Conservation (phyloP, 768 basidiomycete species). For the Erythrobasidium yunnanense region DNA sequence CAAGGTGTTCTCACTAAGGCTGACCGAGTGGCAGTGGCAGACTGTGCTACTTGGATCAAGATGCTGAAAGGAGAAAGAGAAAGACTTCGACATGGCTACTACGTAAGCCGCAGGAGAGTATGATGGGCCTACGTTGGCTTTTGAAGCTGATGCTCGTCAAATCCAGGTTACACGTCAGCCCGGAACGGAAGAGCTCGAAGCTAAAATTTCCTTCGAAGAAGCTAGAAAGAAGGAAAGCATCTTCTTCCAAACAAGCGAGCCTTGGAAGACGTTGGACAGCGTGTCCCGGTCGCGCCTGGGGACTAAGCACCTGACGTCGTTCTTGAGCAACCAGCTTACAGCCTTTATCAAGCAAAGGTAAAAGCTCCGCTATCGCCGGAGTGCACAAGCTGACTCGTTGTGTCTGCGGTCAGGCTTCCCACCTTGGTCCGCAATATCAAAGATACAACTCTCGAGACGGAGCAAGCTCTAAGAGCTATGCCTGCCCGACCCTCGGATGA, state of each 20-base stretch:
- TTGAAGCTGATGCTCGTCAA: no score
- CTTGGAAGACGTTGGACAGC: conserved; percentile 47
- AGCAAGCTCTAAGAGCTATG: background rate
- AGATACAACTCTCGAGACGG: background rate
- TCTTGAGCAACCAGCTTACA: conserved; percentile 51
- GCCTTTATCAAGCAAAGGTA: conserved; percentile 51
- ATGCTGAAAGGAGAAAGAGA: conserved; percentile 25
- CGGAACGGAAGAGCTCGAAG: conserved; percentile 48
- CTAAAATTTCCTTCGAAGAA: conserved; percentile 41
- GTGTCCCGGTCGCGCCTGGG: conserved; percentile 47
- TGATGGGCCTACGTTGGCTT: no score
- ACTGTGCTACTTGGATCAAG: conserved; percentile 38
- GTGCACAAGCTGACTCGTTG: background rate
- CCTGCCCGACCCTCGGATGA: conserved; percentile 30
- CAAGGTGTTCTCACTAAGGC: conserved; percentile 67
- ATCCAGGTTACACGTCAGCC: conserved; percentile 52
- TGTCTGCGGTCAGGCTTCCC: conserved; percentile 33
- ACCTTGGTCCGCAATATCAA: background rate
- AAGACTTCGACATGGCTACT: conserved; percentile 31
- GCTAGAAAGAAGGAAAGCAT: conserved; percentile 43
- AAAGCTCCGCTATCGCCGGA: background rate
- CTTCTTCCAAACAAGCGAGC: conserved; percentile 48
- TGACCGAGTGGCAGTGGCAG: conserved; percentile 49
- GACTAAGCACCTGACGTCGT: conserved; percentile 49
- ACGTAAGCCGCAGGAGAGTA: background rate